These are phyloP conservation scores for Suillus spraguei DNA, from an alignment of 768 basidiomycete genomes.

Conservation along the genomic window DNA sequence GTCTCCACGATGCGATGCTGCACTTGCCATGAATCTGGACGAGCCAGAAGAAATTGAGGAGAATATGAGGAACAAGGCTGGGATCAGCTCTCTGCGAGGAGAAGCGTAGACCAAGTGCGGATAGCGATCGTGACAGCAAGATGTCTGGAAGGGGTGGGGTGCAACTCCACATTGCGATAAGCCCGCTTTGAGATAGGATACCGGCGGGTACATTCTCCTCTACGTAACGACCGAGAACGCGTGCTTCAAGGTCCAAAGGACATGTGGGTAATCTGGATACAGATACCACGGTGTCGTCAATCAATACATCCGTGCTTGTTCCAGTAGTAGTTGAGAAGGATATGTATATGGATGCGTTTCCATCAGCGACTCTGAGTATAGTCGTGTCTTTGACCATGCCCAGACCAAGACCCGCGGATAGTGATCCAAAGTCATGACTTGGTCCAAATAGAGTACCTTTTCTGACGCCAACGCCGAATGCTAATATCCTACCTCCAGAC, in stretches of 20 bases:
- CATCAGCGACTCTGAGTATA: slow-evolving; percentile 29
- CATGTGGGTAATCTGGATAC: slow-evolving; percentile 19
- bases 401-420: slow-evolving; percentile 31
- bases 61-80: no score
- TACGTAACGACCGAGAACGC: slow-evolving; percentile 17
- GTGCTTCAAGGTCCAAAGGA: slow-evolving; percentile 22
- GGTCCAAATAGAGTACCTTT: slow-evolving; percentile 43
- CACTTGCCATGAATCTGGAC: no score
- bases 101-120: no score
- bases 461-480: slow-evolving; percentile 63
- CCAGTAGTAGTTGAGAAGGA: slow-evolving; percentile 26
- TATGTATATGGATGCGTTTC: slow-evolving; percentile 25
- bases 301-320: slow-evolving; percentile 15
- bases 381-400: slow-evolving; percentile 33
- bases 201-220: no score
- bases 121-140: no score
- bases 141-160: no score
- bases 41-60: no score
- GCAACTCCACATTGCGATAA: no score
- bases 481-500: slow-evolving; percentile 70
- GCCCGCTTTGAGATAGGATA: no score
- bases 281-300: slow-evolving; percentile 8
- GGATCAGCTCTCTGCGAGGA: no score
- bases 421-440: slow-evolving; percentile 44
- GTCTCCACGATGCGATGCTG: no score